Conservation (phyloP, 495 filamentous ascomycete species). For the Parmelia sp. region DNA sequence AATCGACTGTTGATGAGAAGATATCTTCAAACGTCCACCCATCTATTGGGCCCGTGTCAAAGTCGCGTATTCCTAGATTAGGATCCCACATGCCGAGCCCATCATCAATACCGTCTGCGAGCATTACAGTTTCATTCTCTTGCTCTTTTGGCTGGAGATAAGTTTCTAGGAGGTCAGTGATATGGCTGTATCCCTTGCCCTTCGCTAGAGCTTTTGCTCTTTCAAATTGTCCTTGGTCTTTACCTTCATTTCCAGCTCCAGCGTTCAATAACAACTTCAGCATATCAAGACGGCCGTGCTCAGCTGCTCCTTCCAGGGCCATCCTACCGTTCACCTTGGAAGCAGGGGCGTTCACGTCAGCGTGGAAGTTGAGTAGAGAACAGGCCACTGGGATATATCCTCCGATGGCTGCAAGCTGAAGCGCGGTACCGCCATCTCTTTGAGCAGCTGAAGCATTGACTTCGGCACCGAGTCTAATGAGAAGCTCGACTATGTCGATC, state of each 20-base stretch:
- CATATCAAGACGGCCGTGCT: background rate
- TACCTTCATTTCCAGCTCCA: background rate
- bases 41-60: background rate
- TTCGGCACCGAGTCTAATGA: no score
- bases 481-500: no score
- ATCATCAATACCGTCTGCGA: background rate
- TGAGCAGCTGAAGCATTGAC: background rate
- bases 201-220: background rate
- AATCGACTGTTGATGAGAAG: background rate
- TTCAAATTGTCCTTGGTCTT: background rate
- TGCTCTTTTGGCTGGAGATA: background rate
- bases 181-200: background rate
- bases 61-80: background rate
- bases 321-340: background rate
- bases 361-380: background rate
- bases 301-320: background rate
- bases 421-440: background rate
- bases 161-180: background rate
- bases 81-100: background rate
- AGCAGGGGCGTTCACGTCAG: background rate
- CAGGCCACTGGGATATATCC: background rate
- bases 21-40: background rate
- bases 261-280: background rate
- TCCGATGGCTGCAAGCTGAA: background rate
- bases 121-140: background rate